Evolutionary conservation across 1,284 basidiomycete species (phyloP).

Genomic region (Pseudozyma pruni): DNA sequence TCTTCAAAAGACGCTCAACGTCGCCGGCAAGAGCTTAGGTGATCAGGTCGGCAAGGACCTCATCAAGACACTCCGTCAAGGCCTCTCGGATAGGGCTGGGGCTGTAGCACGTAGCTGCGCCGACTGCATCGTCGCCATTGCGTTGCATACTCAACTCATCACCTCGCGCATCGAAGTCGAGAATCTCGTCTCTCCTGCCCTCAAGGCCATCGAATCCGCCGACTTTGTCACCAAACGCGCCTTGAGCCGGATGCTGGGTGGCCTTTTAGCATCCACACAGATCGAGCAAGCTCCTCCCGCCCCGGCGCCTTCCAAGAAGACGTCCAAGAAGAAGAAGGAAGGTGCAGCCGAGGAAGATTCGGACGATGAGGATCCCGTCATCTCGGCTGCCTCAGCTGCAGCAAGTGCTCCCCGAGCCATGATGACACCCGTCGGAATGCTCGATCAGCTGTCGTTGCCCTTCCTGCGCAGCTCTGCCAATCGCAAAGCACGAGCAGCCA

Average conservation of each 20-base stretch:
- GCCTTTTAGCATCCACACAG: slow-evolving; percentile 86
- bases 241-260: slow-evolving; percentile 82
- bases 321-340: slow-evolving; percentile 73
- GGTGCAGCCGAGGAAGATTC: slow-evolving; percentile 68
- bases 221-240: slow-evolving; percentile 86
- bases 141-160: slow-evolving; percentile 61
- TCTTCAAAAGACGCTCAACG: slow-evolving; percentile 79
- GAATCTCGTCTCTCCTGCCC: slow-evolving; percentile 75
- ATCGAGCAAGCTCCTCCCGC: slow-evolving; percentile 73
- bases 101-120: slow-evolving; percentile 86
- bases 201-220: slow-evolving; percentile 78
- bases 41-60: slow-evolving; percentile 84
- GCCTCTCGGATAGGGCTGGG: slow-evolving; percentile 83
- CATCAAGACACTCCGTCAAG: slow-evolving; percentile 81
- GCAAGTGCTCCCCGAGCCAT: slow-evolving; percentile 78
- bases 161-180: slow-evolving; percentile 78
- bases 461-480: slow-evolving; percentile 78
- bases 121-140: slow-evolving; percentile 70
- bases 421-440: slow-evolving; percentile 82
- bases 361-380: slow-evolving; percentile 69
- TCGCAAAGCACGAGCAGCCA: slow-evolving; percentile 81
- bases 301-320: slow-evolving; percentile 55
- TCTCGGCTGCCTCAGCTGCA: slow-evolving; percentile 68
- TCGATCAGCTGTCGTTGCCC: slow-evolving; percentile 78
- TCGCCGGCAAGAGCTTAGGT: slow-evolving; percentile 83